Evolutionary conservation across 1,284 basidiomycete species (phyloP).

Genomic region (Schizophyllum amplum): DNA sequence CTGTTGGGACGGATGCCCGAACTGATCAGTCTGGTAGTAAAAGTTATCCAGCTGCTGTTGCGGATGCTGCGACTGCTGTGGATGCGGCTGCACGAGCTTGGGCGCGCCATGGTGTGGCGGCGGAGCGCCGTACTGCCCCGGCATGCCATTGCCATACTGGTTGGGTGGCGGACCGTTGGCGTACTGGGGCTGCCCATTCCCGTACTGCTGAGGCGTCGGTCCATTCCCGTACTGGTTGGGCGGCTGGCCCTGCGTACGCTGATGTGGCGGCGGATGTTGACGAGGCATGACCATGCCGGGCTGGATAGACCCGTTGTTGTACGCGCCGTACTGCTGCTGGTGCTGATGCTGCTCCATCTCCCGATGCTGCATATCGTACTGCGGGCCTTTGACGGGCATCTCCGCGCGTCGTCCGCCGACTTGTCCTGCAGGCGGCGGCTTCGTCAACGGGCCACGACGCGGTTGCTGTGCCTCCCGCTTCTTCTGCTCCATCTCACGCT

Average conservation of each 20-base stretch:
- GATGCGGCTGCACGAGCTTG: conserved; percentile 13
- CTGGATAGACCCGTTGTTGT: conserved; percentile 12
- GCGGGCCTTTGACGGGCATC: conserved; percentile 79
- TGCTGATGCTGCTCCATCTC: conserved; percentile 87
- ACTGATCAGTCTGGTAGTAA: conserved; percentile 24
- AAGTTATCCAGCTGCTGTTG: conserved; percentile 17
- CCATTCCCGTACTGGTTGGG: conserved; percentile 9
- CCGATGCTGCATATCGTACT: conserved; percentile 89
- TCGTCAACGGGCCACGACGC: conserved; percentile 48
- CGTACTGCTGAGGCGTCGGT: background rate
- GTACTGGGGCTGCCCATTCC: background rate
- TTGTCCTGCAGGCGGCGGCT: conserved; percentile 32
- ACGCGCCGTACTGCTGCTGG: conserved; percentile 60
- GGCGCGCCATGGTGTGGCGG: conserved; percentile 10
- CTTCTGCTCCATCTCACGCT: conserved; percentile 39
- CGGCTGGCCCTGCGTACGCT: conserved; percentile 9
- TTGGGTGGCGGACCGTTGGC: background rate
- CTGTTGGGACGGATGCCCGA: conserved; percentile 19
- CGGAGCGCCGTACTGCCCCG: conserved; percentile 3
- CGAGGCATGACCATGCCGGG: conserved; percentile 1
- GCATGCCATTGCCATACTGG: background rate
- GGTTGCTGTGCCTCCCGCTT: conserved; percentile 44
- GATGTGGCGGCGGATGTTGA: background rate
- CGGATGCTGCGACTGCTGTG: conserved; percentile 6
- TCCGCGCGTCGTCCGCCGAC: conserved; percentile 62